These are phyloP conservation scores for Zalaria sp. DNA, from an alignment of 2,329 filamentous ascomycete species.

Conservation along the genomic window DNA sequence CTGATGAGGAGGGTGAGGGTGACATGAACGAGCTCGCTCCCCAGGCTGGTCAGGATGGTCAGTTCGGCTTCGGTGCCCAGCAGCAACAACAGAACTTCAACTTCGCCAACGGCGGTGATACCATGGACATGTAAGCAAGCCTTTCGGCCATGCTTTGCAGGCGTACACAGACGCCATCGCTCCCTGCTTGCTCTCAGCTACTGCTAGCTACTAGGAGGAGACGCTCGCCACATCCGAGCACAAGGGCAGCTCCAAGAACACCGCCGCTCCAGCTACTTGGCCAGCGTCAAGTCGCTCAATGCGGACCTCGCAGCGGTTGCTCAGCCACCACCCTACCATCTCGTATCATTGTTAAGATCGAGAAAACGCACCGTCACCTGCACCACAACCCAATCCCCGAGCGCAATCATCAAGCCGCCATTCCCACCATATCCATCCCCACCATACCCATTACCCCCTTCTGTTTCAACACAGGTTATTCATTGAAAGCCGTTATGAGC, in stretches of 20 bases:
- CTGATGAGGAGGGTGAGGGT: conserved; percentile 78
- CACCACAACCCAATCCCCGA: not conserved
- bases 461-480: not conserved
- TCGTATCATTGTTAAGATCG: not conserved
- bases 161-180: not conserved
- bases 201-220: too few relatives aligned
- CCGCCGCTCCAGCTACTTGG: not conserved
- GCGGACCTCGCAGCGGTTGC: not conserved
- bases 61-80: conserved; percentile 64
- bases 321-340: not conserved
- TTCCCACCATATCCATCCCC: not conserved
- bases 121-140: conserved; percentile 46
- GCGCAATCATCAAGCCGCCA: not conserved
- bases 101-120: conserved; percentile 68
- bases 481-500: not conserved
- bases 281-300: not conserved
- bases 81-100: conserved; percentile 76
- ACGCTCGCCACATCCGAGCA: not conserved
- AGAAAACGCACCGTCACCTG: not conserved
- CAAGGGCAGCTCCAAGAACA: not conserved
- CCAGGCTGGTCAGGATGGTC: conserved; percentile 55
- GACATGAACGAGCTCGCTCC: conserved; percentile 74
- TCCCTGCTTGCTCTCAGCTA: not conserved
- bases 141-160: not conserved
- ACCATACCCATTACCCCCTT: not conserved